Conservation (phyloP, 768 basidiomycete species). For the Xerocomellus intermedius region DNA sequence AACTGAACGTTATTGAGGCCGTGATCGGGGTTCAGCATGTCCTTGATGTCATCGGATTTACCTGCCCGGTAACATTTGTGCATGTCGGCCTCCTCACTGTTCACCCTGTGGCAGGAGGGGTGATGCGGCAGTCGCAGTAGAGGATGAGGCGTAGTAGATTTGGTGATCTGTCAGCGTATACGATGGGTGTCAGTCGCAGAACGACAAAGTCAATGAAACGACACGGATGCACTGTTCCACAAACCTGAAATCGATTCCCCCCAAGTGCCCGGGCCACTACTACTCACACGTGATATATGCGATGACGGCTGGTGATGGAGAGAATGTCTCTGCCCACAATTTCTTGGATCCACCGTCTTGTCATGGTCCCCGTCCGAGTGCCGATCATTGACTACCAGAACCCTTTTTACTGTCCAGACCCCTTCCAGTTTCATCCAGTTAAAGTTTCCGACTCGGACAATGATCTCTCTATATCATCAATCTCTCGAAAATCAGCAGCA, state of each 20-base stretch:
- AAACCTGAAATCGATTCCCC: too few species aligned
- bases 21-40: background rate
- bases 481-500: slow-evolving; percentile 1
- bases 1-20: background rate
- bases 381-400: slow-evolving; percentile 52
- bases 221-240: background rate
- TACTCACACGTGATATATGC: too few species aligned
- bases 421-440: slow-evolving; percentile 17
- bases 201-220: background rate
- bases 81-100: background rate
- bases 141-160: background rate
- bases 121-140: background rate
- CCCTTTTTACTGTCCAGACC: slow-evolving; percentile 55
- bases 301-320: too few species aligned
- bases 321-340: too few species aligned
- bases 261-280: too few species aligned
- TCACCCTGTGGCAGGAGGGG: slow-evolving; percentile 1
- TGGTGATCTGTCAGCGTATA: background rate
- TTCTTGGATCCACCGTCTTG: background rate
- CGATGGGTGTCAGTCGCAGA: too few species aligned
- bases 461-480: slow-evolving; percentile 1
- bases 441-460: background rate
- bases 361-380: background rate
- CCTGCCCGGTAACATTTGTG: background rate
- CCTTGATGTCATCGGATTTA: background rate